Conservation (phyloP, 345 rosid genomes). For the Limnanthes douglasii region DNA sequence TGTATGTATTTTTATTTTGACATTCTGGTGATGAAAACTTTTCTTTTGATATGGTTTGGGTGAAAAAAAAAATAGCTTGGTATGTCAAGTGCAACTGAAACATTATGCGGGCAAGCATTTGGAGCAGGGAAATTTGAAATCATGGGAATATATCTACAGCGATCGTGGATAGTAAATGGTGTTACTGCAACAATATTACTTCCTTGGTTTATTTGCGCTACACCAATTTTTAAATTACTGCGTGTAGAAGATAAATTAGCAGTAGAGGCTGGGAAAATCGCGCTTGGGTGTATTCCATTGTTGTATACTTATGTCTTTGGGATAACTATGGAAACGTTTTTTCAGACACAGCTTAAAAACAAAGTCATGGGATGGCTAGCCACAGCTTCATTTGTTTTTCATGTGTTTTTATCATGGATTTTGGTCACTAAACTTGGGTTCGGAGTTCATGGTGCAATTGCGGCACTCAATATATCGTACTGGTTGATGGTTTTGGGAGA, state of each 20-base stretch:
- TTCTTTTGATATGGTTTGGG: too few relatives aligned
- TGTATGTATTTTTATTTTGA: too few relatives aligned
- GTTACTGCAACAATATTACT: slow-evolving; percentile 18
- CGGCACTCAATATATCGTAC: slow-evolving; percentile 22
- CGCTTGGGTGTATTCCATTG: slow-evolving; percentile 38
- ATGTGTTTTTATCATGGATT: slow-evolving; percentile 23
- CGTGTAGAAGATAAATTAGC: slow-evolving; percentile 26
- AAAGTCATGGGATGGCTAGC: slow-evolving; percentile 25
- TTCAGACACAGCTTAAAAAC: slow-evolving; percentile 43
- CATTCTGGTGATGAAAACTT: too few relatives aligned
- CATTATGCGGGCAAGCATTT: slow-evolving; percentile 47
- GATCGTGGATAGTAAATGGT: slow-evolving; percentile 34
- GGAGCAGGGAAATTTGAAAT: slow-evolving; percentile 46
- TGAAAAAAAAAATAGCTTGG: slow-evolving; percentile 41
- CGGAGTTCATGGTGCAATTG: slow-evolving; percentile 40
- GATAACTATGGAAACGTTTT: slow-evolving; percentile 34
- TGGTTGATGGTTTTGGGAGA: slow-evolving; percentile 28
- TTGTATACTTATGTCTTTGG: slow-evolving; percentile 20
- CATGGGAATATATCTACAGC: slow-evolving; percentile 42
- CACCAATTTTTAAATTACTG: slow-evolving; percentile 23
- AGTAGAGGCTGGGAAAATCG: slow-evolving; percentile 21
- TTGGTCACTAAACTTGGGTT: slow-evolving; percentile 19
- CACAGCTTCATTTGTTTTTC: slow-evolving; percentile 12
- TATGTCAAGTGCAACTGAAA: slow-evolving; percentile 49
- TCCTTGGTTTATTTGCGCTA: slow-evolving; percentile 23